These are phyloP conservation scores for Aquilaria yunnanensis DNA, from an alignment of 345 rosid genomes.

Conservation along the genomic window DNA sequence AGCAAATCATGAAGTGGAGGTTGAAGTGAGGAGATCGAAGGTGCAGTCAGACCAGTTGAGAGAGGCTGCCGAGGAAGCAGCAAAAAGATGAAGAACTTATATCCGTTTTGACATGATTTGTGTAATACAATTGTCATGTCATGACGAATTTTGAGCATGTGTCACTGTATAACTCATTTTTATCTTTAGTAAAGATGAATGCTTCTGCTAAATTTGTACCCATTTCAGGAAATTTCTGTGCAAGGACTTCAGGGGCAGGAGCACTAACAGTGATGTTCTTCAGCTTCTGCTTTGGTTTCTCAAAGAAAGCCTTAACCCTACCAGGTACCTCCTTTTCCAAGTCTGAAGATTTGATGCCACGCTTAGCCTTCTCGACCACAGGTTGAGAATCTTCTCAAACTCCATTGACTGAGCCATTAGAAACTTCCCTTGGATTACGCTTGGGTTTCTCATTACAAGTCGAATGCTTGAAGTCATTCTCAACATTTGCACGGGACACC, in stretches of 20 bases:
- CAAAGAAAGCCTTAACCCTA: conserved; percentile 31
- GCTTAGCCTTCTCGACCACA: conserved; percentile 48
- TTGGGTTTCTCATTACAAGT: conserved; percentile 41
- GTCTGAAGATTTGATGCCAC: conserved; percentile 33
- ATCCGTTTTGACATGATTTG: too few relatives aligned
- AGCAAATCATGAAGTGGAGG: conserved; percentile 69
- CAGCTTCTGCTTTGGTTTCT: conserved; percentile 33
- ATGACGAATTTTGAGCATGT: too few relatives aligned
- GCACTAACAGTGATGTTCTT: conserved; percentile 28
- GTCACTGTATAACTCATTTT: too few relatives aligned
- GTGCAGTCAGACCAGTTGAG: conserved; percentile 98
- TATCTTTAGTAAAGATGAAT: not conserved
- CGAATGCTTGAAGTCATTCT: conserved; percentile 28
- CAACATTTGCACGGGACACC: conserved; percentile 30
- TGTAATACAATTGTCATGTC: too few relatives aligned
- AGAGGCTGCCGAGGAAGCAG: conserved; percentile 96
- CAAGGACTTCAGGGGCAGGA: conserved; percentile 28
- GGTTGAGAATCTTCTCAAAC: conserved; percentile 32
- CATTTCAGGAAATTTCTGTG: conserved; percentile 34
- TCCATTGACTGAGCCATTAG: conserved; percentile 17
- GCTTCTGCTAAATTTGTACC: conserved; percentile 19
- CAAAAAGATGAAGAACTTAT: conserved; percentile 6
- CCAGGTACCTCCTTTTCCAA: conserved; percentile 36
- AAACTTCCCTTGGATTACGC: conserved; percentile 36
- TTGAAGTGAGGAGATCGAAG: conserved; percentile 80